Evolutionary conservation across 345 rosid species (phyloP), one percentile per base, ranked within the genome.

Genomic region (Gossypium herbaceum): DNA sequence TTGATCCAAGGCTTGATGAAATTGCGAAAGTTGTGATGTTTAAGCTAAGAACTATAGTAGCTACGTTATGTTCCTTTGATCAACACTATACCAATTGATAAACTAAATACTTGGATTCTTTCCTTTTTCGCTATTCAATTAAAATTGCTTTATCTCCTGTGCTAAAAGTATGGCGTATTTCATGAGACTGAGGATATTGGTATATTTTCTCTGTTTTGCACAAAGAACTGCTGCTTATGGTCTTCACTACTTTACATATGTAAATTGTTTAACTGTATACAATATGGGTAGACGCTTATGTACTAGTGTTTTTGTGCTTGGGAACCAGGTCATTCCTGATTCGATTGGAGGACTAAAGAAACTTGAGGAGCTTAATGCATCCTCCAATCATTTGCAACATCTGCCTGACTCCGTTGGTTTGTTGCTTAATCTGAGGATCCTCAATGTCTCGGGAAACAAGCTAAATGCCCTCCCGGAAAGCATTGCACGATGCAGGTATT

Each of bases 341-440:
- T 80, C 97, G 27, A 82, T 96, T 76, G 89, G 90, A 16, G 97
- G 90, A 61, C 75, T 96, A 56, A 84, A 84, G 73, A 85, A 85
- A 71, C 93, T 96, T 47, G 93, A 89, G 80, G 91, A 85, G 79
- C 90, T 96, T 41, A 84, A 89, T 75, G 80, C 85, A 57, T 88
- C 97, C 76, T 87, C 93, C 76, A 96, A 96, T 75, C 79, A 79
- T 13, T 69, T 93, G 70, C 60, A 56, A 61, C 78, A 80, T 13
- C 87, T 96, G 45, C 98, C 99, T 0, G 95, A 92, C 82, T 96
- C 97, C 16, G 83, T 93, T 55, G 97, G 99, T 59, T 79, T 82
- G 68, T 82, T 96, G 68, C 73, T 77, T 34, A 90, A 86, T 79
- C 79, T 93, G 82, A 93, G 80, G 85, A 61, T 84, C 75, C 81